phyloP scores from a whole-genome alignment of 75 land plant species.

The Cryptomeria japonica region DNA sequence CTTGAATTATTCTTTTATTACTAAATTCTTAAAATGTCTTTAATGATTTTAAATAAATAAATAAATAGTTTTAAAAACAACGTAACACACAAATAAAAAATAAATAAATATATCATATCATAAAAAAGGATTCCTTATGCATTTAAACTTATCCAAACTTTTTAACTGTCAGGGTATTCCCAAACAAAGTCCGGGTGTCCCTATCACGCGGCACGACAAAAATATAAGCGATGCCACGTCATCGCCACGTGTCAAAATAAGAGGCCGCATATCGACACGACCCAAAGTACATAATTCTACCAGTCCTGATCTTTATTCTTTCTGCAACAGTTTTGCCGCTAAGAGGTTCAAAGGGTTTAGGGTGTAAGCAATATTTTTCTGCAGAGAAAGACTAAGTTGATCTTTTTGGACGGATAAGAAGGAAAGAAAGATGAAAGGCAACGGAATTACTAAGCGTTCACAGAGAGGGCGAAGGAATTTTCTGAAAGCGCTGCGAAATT shows the following conservation, averaged over 20 bases:
- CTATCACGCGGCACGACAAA: background rate
- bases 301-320: background rate
- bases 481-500: background rate
- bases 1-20: too few species aligned
- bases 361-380: background rate
- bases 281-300: background rate
- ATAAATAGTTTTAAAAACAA: too few species aligned
- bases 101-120: too few species aligned
- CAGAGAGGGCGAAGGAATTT: background rate
- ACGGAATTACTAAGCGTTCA: background rate
- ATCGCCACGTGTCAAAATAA: background rate
- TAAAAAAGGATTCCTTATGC: too few species aligned
- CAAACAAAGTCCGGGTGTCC: background rate
- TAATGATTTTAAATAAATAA: too few species aligned
- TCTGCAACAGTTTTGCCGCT: background rate
- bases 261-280: background rate
- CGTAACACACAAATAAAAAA: too few species aligned
- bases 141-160: too few species aligned
- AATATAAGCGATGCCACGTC: background rate
- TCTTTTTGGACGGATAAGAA: background rate
- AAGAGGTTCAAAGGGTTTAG: background rate
- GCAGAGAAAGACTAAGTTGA: background rate
- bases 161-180: too few species aligned
- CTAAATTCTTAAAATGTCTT: too few species aligned
- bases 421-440: background rate